A percentile compares a stretch with the other conserved stretches of the same genome.
phyloP scores from a whole-genome alignment of 192 early-diverging fungal genomes.

The Coemansia umbellata region DNA sequence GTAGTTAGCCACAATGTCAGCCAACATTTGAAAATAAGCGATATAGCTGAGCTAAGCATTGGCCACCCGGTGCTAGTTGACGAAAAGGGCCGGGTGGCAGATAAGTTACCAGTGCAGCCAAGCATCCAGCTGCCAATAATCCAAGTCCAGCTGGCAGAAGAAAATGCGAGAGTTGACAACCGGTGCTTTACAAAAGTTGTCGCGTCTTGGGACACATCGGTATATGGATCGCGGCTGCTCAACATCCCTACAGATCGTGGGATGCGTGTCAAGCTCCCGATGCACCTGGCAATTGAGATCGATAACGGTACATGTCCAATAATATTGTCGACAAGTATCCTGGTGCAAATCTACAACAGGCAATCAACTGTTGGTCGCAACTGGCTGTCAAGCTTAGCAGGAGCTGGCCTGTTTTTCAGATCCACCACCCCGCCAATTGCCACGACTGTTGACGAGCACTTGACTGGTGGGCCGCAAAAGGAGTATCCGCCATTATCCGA shows the following conservation, averaged over 20 bases:
- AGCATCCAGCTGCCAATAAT: slow-evolving; percentile 30
- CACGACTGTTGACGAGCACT: not conserved
- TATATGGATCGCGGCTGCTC: slow-evolving; percentile 63
- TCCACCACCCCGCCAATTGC: not conserved
- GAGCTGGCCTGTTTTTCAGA: slow-evolving; percentile 9
- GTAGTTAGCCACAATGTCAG: slow-evolving; percentile 67
- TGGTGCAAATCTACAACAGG: slow-evolving; percentile 58
- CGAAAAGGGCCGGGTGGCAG: slow-evolving; percentile 53
- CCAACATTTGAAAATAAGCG: slow-evolving; percentile 46
- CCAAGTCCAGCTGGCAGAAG: slow-evolving; percentile 40
- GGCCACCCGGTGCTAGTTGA: slow-evolving; percentile 54
- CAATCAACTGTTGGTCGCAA: slow-evolving; percentile 12
- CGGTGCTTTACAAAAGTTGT: slow-evolving; percentile 56
- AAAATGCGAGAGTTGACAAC: slow-evolving; percentile 56
- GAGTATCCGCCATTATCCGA: slow-evolving; percentile 15
- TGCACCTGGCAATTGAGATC: slow-evolving; percentile 56
- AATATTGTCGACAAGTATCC: slow-evolving; percentile 57
- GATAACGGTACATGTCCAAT: slow-evolving; percentile 59
- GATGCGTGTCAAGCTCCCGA: slow-evolving; percentile 57
- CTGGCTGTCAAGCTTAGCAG: slow-evolving; percentile 15
- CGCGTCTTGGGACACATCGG: slow-evolving; percentile 73
- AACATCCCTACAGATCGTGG: slow-evolving; percentile 58
- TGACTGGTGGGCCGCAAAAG: not conserved
- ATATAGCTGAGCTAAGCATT: slow-evolving; percentile 30
- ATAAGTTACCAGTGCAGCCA: not conserved